Base-by-base conservation (phyloP, 768 basidiomycete species). In the Phlebiopsis flavidoalba region DNA sequence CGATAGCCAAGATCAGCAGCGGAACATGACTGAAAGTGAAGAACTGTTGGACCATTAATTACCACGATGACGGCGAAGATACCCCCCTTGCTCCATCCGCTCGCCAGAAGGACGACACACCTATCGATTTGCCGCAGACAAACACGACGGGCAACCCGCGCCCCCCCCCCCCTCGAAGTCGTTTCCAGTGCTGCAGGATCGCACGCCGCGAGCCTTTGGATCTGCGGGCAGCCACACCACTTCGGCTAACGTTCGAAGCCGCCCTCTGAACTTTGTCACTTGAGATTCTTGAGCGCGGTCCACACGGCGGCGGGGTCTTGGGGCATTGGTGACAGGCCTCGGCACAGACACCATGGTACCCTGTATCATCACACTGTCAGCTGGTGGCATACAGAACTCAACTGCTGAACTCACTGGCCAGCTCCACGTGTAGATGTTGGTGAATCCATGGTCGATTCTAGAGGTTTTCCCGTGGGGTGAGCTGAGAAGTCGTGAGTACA, bases 401-500 rank as follows among this genome's bases (percentile, higher is more conserved):
- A 1, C 5, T 26, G 37, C 54, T 19, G 36, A n/a, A 75, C 82
- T 47, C 66, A 91, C 92, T 1, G 88, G 84, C n/a, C 11, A 97
- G 79, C 73, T 98, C 96, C 57, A 98, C 87, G 71, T 99, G 97
- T 56, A 95, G 87, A 72, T 98, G 95, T 64, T 93, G 93, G 71
- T 97, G 93, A 1, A 95, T 82, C 95, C 96, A 98, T 19, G 95
- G 91, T 50, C 97, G 93, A 67, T 84, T 91, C 93, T 98, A 68
- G 14, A 5, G 31, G 15, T 12, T 12, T 17, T 10, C n/a, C n/a
- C n/a, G n/a, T 43, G 8, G 17, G 26, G 21, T 19, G 22, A 67
- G 49, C 62, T 31, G 54, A 31, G 47, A 15, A 12, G 45, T 10
- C 36, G n/a, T 17, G n/a, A 43, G 3, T 43, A 43, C 40, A 52